Conservation (phyloP, 2,329 filamentous ascomycete genomes). For the Chrysosporium queenslandicum region DNA sequence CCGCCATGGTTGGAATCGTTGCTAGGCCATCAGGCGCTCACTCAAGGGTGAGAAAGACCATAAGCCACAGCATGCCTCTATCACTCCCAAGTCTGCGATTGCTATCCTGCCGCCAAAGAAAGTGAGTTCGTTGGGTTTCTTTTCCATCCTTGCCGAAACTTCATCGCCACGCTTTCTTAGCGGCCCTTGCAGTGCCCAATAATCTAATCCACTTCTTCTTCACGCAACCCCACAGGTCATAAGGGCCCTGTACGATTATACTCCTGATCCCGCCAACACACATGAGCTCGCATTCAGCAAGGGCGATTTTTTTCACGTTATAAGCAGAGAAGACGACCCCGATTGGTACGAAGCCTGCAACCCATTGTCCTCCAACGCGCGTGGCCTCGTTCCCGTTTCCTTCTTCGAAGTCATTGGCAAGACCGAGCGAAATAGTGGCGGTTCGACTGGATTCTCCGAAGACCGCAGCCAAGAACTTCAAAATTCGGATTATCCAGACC, state of each 20-base stretch:
- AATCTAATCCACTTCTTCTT: constrained; percentile 17
- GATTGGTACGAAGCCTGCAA: constrained; percentile 99
- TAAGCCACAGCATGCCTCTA: constrained; percentile 59
- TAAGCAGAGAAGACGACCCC: constrained; percentile 82
- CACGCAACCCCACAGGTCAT: constrained; percentile 54
- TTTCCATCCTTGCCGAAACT: constrained; percentile 1
- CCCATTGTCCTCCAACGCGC: constrained; percentile 68
- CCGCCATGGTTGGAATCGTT: not conserved
- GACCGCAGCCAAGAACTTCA: constrained; percentile 50
- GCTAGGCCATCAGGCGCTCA: constrained; percentile 69
- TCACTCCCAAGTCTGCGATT: constrained; percentile 73
- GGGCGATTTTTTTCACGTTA: constrained; percentile 97
- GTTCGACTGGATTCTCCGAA: constrained; percentile 53
- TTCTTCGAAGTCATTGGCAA: constrained; percentile 91
- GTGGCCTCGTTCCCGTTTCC: constrained; percentile 83
- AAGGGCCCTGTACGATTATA: constrained; percentile 89
- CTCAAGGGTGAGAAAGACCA: constrained; percentile 77
- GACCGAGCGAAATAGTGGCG: constrained; percentile 78
- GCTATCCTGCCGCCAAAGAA: constrained; percentile 90
- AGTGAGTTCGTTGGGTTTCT: constrained; percentile 43
- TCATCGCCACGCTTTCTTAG: constrained; percentile 4
- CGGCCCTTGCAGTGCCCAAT: constrained; percentile 13
- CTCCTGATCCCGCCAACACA: constrained; percentile 52
- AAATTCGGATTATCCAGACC: constrained; percentile 78
- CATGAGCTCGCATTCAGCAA: constrained; percentile 85